Evolutionary conservation across 352 stramenopile genomes (phyloP), one percentile per base, ranked within the genome.

Genomic region (Phytophthora palmivora): DNA sequence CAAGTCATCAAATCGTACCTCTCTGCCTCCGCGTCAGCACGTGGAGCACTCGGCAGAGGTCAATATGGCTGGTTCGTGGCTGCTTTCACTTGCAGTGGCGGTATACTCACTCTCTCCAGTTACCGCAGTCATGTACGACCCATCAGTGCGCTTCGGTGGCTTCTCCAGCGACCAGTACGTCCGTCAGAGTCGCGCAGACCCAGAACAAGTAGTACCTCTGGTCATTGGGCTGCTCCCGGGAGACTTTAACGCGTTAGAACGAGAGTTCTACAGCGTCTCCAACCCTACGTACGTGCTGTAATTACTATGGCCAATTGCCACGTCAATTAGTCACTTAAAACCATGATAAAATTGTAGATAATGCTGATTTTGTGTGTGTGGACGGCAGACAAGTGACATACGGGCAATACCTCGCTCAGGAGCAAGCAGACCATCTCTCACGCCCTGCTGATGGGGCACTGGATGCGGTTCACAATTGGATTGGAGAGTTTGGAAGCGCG

Each of bases 201-300:
- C 76, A 19, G 67, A 87, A 14, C 53, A 71, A 21, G 33, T 76
- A 19, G 74, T 89, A 49, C 80, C 74, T 36, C 60, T 93, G 32
- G 70, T 81, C 15, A 69, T 93, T 19, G 78, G 80, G 10, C 60
- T 93, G 30, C 72, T 61, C 10, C 68, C 72, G 9, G 42, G 30
- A 4, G 79, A 91, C 73, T 91, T 88, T 62, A 51, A 57, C 14
- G 52, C 55, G 5, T 44, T 93, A 10, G 84, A 91, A 64, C 58
- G 58, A 30, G 63, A 58, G 22, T 70, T 93, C 22, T 91, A 76
- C 59, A 41, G 59, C 6, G 68, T 89, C 0, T 88, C 84, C 0
- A 59, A 89, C 48, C 84, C 84, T 7, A 67, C 39, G 79, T 91
- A 77, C 32, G 79, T 80, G 12, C 28, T 60, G 21, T 14, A 43